Conservation (phyloP, 192 early-diverging fungal genomes). For the Backusella morwellensis region DNA sequence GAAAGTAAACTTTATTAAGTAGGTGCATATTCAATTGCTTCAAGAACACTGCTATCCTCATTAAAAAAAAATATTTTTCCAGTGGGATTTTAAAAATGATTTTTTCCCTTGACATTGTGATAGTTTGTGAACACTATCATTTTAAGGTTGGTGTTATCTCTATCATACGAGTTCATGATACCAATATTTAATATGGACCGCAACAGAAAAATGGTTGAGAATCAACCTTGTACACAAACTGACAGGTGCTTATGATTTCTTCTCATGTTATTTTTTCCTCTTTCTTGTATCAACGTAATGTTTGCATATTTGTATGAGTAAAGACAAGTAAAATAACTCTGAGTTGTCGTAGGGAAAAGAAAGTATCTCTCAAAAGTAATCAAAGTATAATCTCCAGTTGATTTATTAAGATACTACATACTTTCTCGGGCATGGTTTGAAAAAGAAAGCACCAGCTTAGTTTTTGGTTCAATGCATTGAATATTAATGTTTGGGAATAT, state of each 20-base stretch:
- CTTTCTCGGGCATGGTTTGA: too few species aligned
- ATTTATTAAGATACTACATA: too few species aligned
- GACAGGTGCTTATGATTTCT: too few species aligned
- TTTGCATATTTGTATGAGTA: background rate
- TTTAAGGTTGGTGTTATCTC: background rate
- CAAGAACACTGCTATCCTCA: background rate
- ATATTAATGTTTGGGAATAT: too few species aligned
- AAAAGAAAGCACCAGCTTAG: too few species aligned
- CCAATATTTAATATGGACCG: too few species aligned
- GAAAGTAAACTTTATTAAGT: background rate
- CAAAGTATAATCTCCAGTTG: background rate
- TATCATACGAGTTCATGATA: background rate
- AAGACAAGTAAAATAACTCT: background rate
- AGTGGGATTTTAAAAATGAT: background rate
- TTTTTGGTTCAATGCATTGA: too few species aligned
- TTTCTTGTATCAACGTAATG: background rate
- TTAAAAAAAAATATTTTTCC: background rate
- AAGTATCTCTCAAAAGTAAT: background rate
- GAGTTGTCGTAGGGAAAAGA: background rate
- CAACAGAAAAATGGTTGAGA: too few species aligned
- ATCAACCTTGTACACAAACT: too few species aligned
- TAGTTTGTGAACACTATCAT: background rate
- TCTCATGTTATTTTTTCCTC: too few species aligned
- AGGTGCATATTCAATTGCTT: background rate
- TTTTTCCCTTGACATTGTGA: background rate